A percentile compares a stretch with the other conserved stretches of the same genome.
phyloP scores from a whole-genome alignment of 2,329 filamentous ascomycete species.

The Coniella lustricola region DNA sequence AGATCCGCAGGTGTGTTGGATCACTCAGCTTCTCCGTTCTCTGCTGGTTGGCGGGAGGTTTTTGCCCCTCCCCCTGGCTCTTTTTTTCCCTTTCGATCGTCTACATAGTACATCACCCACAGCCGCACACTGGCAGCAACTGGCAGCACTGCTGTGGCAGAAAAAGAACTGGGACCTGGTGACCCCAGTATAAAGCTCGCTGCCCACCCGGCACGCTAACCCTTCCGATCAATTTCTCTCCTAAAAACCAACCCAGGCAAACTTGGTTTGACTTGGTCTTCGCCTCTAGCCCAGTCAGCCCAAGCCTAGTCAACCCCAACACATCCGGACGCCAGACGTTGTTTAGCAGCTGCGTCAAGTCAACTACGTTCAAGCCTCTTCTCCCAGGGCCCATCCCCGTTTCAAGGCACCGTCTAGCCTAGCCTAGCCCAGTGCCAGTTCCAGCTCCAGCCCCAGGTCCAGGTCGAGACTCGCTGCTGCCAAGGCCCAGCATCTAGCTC shows the following conservation, averaged over 20 bases:
- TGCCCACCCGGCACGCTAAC: constrained; percentile 17
- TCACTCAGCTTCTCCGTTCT: neutral
- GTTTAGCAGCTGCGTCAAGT: constrained; percentile 11
- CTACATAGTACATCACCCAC: constrained; percentile 4
- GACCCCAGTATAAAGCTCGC: constrained; percentile 16
- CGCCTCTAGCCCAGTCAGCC: neutral
- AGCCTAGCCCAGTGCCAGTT: too few species aligned
- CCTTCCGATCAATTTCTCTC: constrained; percentile 17
- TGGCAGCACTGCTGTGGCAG: constrained; percentile 10
- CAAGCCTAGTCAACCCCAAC: neutral
- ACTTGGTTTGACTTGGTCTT: constrained; percentile 14
- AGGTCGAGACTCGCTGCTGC: neutral
- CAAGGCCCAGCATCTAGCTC: too few species aligned
- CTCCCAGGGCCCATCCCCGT: constrained; percentile 13
- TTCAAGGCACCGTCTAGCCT: constrained; percentile 1
- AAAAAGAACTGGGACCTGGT: constrained; percentile 15
- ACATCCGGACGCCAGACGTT: too few species aligned
- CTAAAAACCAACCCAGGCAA: constrained; percentile 15
- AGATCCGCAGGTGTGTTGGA: constrained; percentile 3
- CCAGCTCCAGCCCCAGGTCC: neutral
- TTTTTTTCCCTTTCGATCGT: neutral
- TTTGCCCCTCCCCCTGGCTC: too few species aligned
- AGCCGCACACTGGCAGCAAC: constrained; percentile 3
- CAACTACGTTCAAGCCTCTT: constrained; percentile 14
- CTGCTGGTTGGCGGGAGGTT: too few species aligned